Conservation (phyloP, 192 early-diverging fungal species). For the Dissophora ornata region DNA sequence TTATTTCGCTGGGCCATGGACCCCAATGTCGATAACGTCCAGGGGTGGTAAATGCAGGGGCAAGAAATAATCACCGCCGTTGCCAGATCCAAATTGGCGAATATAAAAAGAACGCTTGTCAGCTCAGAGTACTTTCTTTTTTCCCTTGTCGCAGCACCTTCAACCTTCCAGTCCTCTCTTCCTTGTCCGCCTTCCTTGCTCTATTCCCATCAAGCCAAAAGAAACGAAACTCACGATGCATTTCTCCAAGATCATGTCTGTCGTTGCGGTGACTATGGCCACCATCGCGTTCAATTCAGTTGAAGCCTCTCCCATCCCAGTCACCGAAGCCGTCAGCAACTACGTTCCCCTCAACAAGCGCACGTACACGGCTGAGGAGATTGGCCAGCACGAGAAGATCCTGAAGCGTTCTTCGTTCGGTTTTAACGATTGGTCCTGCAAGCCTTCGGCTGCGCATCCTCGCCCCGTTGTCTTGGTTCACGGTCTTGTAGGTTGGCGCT, state of each 20-base stretch:
- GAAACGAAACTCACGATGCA: slow-evolving; percentile 8
- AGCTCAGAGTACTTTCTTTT: background rate
- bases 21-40: too few species aligned
- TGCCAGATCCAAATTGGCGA: background rate
- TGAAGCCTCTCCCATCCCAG: slow-evolving; percentile 39
- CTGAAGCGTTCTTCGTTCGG: slow-evolving; percentile 34
- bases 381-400: slow-evolving; percentile 24
- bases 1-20: too few species aligned
- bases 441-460: slow-evolving; percentile 25
- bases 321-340: background rate
- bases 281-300: slow-evolving; percentile 23
- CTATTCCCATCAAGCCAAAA: background rate
- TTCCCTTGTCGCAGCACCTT: slow-evolving; percentile 33
- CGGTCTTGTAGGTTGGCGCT: slow-evolving; percentile 22
- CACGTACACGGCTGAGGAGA: slow-evolving; percentile 27
- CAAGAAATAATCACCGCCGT: background rate
- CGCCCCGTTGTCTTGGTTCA: slow-evolving; percentile 37
- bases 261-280: slow-evolving; percentile 29
- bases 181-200: background rate
- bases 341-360: slow-evolving; percentile 47
- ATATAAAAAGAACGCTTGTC: slow-evolving; percentile 1
- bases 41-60: background rate
- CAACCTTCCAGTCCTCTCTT: background rate
- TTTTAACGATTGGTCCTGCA: slow-evolving; percentile 44
- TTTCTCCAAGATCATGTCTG: slow-evolving; percentile 25